Base-by-base conservation (phyloP, 495 filamentous ascomycete genomes). In the Penicillium pancosmium region DNA sequence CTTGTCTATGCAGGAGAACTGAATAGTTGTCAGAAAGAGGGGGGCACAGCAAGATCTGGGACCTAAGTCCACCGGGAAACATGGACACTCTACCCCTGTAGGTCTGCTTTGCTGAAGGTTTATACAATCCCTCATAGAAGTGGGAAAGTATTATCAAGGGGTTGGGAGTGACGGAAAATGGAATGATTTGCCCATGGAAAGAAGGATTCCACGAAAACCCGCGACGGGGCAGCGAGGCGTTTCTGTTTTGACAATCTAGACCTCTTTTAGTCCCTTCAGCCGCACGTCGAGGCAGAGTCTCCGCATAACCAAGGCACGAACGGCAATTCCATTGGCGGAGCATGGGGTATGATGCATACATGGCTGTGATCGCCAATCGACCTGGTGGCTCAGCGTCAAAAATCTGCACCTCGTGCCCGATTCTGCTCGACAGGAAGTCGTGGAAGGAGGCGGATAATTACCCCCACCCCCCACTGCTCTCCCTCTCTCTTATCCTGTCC, bases 341-440 rank as follows among this genome's bases (percentile, higher is more conserved):
- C 8, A 44, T 31, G 16, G 7, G 15, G 15, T 44, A 7, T 21
- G 41, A 2, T 44, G 41, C 41, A 44, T 44, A 44, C 41, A 44
- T 44, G 46, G 46, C 11, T 48, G 18, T 15, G 46, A 48, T 48
- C 46, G 21, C 46, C 46, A 8, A 44, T 44, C 41, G 41, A 19
- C 46, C 15, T 3, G 12, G 46, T 48, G 46, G 46, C 46, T 48
- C 46, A 48, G 18, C 46, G 21, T 48, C 11, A 12, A 27, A 38
- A 48, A 48, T 48, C 19, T 48, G 46, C 46, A 25, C 46, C 19
- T 23, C 46, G 46, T 48, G 46, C 46, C 46, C 46, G 12, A 46
- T 46, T 25, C 21, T 23, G 46, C 41, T 18, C 8, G 41, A 19
- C 16, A 44, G 41, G 4, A n/a, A 21, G 12, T 46, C 43, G 4